These are phyloP conservation scores for Aspergillus arachidicola DNA, from an alignment of 2,329 filamentous ascomycete genomes.

Conservation along the genomic window DNA sequence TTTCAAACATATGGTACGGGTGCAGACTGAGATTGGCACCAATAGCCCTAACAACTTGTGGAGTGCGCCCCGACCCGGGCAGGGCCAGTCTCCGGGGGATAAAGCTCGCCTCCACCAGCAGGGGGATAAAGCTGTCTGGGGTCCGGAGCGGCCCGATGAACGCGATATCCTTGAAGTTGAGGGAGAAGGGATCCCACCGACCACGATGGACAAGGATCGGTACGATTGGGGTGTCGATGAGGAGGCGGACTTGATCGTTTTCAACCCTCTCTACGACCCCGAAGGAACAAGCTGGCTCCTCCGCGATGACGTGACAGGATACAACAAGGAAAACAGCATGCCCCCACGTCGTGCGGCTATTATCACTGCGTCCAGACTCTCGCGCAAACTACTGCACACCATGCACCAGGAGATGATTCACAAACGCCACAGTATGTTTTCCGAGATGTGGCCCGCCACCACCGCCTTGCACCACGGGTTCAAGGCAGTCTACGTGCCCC, in stretches of 20 bases:
- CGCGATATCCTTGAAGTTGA: slow-evolving; percentile 73
- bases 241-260: slow-evolving; percentile 86
- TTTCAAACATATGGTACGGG: slow-evolving; percentile 74
- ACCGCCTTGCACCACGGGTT: slow-evolving; percentile 87
- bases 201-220: slow-evolving; percentile 73
- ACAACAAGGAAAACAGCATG: slow-evolving; percentile 65
- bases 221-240: slow-evolving; percentile 88
- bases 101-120: slow-evolving; percentile 36
- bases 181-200: slow-evolving; percentile 73
- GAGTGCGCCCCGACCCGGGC: slow-evolving; percentile 49
- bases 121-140: slow-evolving; percentile 74
- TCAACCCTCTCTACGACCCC: slow-evolving; percentile 91
- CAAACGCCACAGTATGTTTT: slow-evolving; percentile 86
- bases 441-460: slow-evolving; percentile 94
- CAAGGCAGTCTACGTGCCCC: slow-evolving; percentile 89
- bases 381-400: slow-evolving; percentile 72
- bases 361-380: slow-evolving; percentile 85
- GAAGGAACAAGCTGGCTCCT: slow-evolving; percentile 84
- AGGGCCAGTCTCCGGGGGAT: slow-evolving; percentile 23
- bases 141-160: slow-evolving; percentile 69
- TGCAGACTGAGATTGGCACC: slow-evolving; percentile 72
- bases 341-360: slow-evolving; percentile 80
- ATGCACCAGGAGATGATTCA: slow-evolving; percentile 91
- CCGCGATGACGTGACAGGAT: slow-evolving; percentile 80
- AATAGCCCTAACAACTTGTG: slow-evolving; percentile 69